Evolutionary conservation across 805 yeast genomes (phyloP), one percentile per base, ranked within the genome.

Genomic region (Saccharomycopsis javanensis): DNA sequence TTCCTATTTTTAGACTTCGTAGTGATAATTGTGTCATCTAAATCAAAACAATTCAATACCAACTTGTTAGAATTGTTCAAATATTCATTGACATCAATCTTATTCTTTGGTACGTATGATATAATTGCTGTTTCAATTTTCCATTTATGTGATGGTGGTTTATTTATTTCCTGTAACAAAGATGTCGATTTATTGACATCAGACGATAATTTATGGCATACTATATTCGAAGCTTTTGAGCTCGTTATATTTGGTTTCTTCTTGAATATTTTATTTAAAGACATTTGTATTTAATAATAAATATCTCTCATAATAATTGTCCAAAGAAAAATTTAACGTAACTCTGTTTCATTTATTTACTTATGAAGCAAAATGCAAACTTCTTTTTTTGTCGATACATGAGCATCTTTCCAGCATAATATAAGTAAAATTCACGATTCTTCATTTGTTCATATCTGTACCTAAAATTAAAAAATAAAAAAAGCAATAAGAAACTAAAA

Each of bases 11-110:
- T 23, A 0, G 87, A 77, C 65, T 80, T 83, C 0, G 96, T 83
- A 15, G 67, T 66, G 0, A 88, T 79, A 6, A 92, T 63, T 0
- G 98, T 92, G 7, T 81, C 85, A 71, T 92, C 99, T 54, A 92
- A 72, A 68, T 92, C 98, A 69, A 91, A 92, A n/a, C 60, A 57
- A n/a, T 50, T 37, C 6, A 57, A 18, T 35, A n/a, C 51, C 11
- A 46, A 15, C n/a, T 31, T 33, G 30, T 33, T 51, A 3, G 48
- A 42, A 3, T 42, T n/a, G 15, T 42, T 42, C 6, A 23, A 42
- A 42, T 42, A 42, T 42, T 42, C 48, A 4, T 4, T 42, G 3
- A 15, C 8, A 42, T 42, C 48, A 5, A 42, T 42, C 6, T 42
- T 42, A 20, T 4, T 11, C 15, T 13, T 42, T 5, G 48, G 48